phyloP scores from a whole-genome alignment of 768 basidiomycete genomes.

The Hypsizygus marmoreus region DNA sequence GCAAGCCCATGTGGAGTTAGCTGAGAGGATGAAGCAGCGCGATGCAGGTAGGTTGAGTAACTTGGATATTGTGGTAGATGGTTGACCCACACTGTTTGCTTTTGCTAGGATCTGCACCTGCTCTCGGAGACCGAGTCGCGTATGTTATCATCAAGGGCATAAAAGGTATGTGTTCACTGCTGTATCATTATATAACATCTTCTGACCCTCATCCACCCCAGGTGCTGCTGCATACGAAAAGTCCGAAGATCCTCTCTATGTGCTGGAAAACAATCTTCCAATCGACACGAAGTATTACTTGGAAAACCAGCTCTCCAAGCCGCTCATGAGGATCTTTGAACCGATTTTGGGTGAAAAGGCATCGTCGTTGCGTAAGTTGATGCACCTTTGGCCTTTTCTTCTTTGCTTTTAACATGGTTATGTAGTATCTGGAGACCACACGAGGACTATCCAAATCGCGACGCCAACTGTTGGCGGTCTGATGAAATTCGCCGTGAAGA shows the following conservation, averaged over 20 bases:
- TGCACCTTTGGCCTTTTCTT: background rate
- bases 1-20: constrained; percentile 96
- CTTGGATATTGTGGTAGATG: background rate
- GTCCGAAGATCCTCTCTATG: constrained; percentile 96
- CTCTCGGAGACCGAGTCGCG: constrained; percentile 97
- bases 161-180: constrained; percentile 59
- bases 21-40: constrained; percentile 92
- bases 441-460: constrained; percentile 92
- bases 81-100: too few species aligned
- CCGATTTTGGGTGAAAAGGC: constrained; percentile 96
- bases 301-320: constrained; percentile 97
- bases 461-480: constrained; percentile 95
- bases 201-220: constrained; percentile 25
- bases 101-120: constrained; percentile 83
- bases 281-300: constrained; percentile 98
- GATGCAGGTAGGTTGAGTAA: constrained; percentile 68
- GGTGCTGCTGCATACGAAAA: constrained; percentile 98
- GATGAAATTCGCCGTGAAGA: constrained; percentile 99
- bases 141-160: constrained; percentile 98
- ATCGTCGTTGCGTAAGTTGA: constrained; percentile 67
- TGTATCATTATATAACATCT: background rate
- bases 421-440: constrained; percentile 94
- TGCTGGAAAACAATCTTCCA: constrained; percentile 96
- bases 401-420: constrained; percentile 11
- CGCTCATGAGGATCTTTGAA: constrained; percentile 96